These are phyloP conservation scores for Cruciata laevipes DNA, from an alignment of 257 asterid species.

Conservation along the genomic window DNA sequence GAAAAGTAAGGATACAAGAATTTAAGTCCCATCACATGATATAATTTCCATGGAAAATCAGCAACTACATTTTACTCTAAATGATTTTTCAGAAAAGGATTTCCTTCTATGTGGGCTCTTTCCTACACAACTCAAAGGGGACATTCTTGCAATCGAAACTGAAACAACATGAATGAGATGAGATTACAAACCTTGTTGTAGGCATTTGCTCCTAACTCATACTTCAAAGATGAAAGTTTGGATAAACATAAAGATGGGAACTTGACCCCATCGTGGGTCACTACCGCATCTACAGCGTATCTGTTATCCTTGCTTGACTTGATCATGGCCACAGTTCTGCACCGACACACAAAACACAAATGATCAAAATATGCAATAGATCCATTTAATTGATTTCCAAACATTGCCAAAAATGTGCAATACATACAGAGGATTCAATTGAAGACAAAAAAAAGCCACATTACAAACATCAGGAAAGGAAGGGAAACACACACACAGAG, in stretches of 20 bases:
- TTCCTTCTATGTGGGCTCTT: not conserved
- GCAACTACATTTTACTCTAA: not conserved
- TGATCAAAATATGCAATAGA: not conserved
- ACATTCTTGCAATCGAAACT: not conserved
- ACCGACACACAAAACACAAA: not conserved
- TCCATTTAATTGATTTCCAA: too few relatives aligned
- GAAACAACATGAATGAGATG: not conserved
- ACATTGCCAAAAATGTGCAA: too few relatives aligned
- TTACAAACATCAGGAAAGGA: not conserved
- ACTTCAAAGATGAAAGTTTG: constrained; percentile 52
- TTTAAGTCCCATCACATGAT: not conserved
- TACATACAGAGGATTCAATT: too few relatives aligned
- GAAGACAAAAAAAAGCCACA: not conserved
- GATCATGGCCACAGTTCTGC: constrained; percentile 55
- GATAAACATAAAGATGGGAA: constrained; percentile 71
- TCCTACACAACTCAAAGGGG: too few relatives aligned
- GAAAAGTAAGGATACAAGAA: not conserved
- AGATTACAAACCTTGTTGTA: constrained; percentile 38
- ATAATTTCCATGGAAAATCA: not conserved
- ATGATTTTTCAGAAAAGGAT: not conserved
- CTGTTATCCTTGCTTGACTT: constrained; percentile 68
- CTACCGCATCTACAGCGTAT: constrained; percentile 51
- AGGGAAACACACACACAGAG: not conserved
- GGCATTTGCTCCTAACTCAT: constrained; percentile 39
- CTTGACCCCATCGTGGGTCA: constrained; percentile 65